Base-by-base conservation (phyloP, 768 basidiomycete species). In the Flagelloscypha sp. region DNA sequence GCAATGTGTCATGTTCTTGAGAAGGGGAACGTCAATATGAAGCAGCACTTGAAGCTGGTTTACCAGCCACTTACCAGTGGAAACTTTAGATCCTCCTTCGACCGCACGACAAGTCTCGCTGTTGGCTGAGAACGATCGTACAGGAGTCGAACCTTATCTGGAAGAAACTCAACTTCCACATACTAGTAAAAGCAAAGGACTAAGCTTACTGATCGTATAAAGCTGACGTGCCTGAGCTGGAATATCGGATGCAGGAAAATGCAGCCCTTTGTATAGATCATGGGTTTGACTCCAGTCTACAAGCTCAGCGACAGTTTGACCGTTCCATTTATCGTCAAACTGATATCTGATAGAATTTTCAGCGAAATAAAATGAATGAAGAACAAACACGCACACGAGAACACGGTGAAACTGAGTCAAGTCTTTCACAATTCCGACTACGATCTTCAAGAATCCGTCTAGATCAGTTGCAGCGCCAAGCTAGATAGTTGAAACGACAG, bases 391-490 rank as follows among this genome's bases (percentile, higher is more conserved):
- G n/a, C n/a, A n/a, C 7, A 85, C 66, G 55, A 90, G 59, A 21
- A 85, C 81, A 15, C 85, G 71, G 49, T 87, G 84, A 54, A 86
- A 87, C 50, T 82, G 80, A 10, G 82, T 82, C 40, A 90, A 51
- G 52, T 90, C 84, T 57, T 82, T 80, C 45, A 86, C 62, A 18
- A 77, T 62, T 6, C 84, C 83, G 3, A 81, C 83, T 1, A 76
- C 71, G 30, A 86, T 66, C 48, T 86, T 77, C 48, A 87, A 57
- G 52, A 85, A 84, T 18, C 62, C 63, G 13, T 80, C 73, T 38
- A 88, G 51, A 44, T 82, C 77, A 1, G 70, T 59, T 10, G 82
- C 78, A 11, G 66, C 63, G 2, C 75, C 75, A 3, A 87, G 68
- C 49, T 20, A 1, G n/a, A n/a, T n/a, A n/a, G n/a, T n/a, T n/a